These are phyloP conservation scores for Neurospora tetraspora DNA, from an alignment of 495 filamentous ascomycete genomes.

Conservation along the genomic window DNA sequence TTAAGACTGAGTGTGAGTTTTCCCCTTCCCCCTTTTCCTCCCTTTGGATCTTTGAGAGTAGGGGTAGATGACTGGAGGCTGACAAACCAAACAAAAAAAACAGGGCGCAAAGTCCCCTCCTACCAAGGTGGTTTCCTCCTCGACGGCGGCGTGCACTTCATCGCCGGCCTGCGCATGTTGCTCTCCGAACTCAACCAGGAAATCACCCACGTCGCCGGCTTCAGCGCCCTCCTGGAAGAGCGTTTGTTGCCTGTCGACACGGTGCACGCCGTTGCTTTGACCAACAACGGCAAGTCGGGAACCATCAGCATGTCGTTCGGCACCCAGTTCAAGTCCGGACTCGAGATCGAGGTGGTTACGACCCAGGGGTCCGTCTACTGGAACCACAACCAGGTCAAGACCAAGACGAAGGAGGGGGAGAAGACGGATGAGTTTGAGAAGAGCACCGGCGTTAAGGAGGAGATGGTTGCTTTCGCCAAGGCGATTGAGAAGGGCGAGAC, in stretches of 20 bases:
- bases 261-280: conserved; percentile 50
- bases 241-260: conserved; percentile 66
- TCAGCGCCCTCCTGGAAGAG: conserved; percentile 46
- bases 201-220: conserved; percentile 43
- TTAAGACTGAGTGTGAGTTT: conserved; percentile 47
- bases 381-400: conserved; percentile 20
- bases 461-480: conserved; percentile 54
- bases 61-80: too few species aligned
- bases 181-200: conserved; percentile 40
- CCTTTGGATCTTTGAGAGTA: too few species aligned
- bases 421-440: conserved; percentile 39
- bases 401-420: conserved; percentile 22
- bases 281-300: conserved; percentile 48
- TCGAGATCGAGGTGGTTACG: conserved; percentile 42
- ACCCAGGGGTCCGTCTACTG: conserved; percentile 44
- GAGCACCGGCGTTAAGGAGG: conserved; percentile 51
- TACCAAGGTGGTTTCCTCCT: conserved; percentile 74
- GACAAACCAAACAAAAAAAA: too few species aligned
- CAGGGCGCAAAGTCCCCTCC: conserved; percentile 58
- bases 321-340: conserved; percentile 43
- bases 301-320: conserved; percentile 54
- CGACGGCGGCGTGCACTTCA: conserved; percentile 64
- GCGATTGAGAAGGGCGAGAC: conserved; percentile 35
- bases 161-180: conserved; percentile 54
- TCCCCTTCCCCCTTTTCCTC: background rate